Percentiles rank a stretch among this genome's conserved stretches.
Conservation (phyloP, 768 basidiomycete genomes). For the Leucosporidium scottii region DNA sequence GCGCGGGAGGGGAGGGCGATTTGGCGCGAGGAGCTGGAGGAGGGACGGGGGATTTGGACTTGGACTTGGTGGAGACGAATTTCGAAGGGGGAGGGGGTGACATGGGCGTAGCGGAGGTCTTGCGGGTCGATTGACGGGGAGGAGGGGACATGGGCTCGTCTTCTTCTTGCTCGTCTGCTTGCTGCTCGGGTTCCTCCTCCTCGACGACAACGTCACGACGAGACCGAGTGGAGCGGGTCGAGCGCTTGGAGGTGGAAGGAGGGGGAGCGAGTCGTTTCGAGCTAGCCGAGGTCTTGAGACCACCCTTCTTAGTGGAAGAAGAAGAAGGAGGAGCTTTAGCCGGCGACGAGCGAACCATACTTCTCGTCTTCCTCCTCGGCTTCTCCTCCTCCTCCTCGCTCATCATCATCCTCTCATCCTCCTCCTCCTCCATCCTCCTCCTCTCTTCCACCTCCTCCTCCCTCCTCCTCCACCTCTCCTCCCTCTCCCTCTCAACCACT, state of each 20-base stretch:
- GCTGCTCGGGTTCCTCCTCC: not conserved
- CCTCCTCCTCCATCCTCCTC: no score
- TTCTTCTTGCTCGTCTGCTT: not conserved
- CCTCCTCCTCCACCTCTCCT: not conserved
- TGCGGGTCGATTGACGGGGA: not conserved
- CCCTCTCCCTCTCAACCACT: slow-evolving; percentile 20
- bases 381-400: not conserved
- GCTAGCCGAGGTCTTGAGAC: not conserved
- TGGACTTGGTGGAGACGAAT: slow-evolving; percentile 1
- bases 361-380: slow-evolving; percentile 11
- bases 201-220: not conserved
- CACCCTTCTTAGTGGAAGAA: not conserved
- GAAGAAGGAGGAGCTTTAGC: not conserved
- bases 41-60: not conserved
- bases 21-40: slow-evolving; percentile 8
- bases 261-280: not conserved
- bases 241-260: not conserved
- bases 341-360: not conserved
- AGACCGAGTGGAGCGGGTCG: not conserved
- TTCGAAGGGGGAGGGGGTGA: not conserved
- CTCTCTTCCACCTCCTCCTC: slow-evolving; percentile 1
- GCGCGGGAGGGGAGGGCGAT: slow-evolving; percentile 3
- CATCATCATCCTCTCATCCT: no score
- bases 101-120: not conserved
- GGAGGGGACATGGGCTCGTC: not conserved